These are phyloP conservation scores for Candida verbasci DNA, from an alignment of 805 yeast genomes.

Conservation along the genomic window DNA sequence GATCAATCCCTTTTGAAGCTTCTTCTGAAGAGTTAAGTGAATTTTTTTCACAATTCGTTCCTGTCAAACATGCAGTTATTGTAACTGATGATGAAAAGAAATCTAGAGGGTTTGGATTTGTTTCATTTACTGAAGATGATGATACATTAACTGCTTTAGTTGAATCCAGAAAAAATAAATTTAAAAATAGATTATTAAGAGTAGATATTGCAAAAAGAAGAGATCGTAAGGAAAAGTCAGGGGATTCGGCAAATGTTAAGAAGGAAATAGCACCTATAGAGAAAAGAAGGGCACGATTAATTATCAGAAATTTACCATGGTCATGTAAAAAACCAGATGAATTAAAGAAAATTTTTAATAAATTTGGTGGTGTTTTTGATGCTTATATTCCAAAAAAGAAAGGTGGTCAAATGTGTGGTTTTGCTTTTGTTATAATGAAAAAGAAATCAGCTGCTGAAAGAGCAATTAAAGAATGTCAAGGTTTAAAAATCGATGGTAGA, in stretches of 20 bases:
- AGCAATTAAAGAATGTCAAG: conserved; percentile 74
- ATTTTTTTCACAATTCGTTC: conserved; percentile 87
- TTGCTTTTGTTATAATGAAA: conserved; percentile 90
- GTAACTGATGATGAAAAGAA: conserved; percentile 73
- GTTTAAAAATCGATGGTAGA: conserved; percentile 81
- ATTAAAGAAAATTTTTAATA: conserved; percentile 63
- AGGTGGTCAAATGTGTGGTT: conserved; percentile 89
- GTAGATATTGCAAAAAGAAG: conserved; percentile 91
- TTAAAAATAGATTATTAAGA: conserved; percentile 62
- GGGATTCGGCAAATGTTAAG: conserved; percentile 5
- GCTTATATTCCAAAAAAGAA: conserved; percentile 84
- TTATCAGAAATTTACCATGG: conserved; percentile 95
- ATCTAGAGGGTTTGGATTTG: conserved; percentile 95
- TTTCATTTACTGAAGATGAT: conserved; percentile 78
- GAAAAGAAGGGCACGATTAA: conserved; percentile 80
- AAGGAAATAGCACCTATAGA: conserved; percentile 41
- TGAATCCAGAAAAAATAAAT: conserved; percentile 59
- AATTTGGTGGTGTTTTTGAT: conserved; percentile 83
- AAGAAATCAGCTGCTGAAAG: conserved; percentile 69
- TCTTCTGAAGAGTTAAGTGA: conserved; percentile 78
- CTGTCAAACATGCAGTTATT: conserved; percentile 91
- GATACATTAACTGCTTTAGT: conserved; percentile 76
- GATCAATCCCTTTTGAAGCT: conserved; percentile 77
- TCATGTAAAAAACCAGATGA: conserved; percentile 75
- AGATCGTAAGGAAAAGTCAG: conserved; percentile 53